Evolutionary conservation across 1,284 basidiomycete species (phyloP).

Genomic region (Jaminaea rosea): DNA sequence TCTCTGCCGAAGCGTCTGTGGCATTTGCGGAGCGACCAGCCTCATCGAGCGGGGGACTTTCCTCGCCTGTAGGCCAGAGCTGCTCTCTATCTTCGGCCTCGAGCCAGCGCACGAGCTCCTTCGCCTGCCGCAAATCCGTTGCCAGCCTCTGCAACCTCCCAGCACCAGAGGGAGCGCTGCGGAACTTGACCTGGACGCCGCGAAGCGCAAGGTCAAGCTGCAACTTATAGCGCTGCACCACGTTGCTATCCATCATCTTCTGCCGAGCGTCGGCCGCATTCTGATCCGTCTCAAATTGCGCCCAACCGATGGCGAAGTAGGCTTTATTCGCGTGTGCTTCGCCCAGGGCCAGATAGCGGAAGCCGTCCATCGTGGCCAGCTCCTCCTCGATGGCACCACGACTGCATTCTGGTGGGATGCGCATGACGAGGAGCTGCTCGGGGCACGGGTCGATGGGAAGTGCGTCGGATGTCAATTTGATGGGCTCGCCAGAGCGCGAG

Average conservation of each 20-base stretch:
- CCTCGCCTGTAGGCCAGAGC: slow-evolving; percentile 8
- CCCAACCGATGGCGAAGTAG: slow-evolving; percentile 37
- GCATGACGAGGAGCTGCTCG: slow-evolving; percentile 30
- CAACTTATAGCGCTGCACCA: slow-evolving; percentile 24
- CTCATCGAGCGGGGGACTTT: background rate
- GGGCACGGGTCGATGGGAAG: slow-evolving; percentile 24
- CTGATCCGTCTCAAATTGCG: slow-evolving; percentile 24
- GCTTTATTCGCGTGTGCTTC: slow-evolving; percentile 34
- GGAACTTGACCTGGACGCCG: slow-evolving; percentile 27
- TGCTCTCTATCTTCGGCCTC: slow-evolving; percentile 28
- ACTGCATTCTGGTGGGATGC: slow-evolving; percentile 23
- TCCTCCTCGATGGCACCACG: slow-evolving; percentile 27
- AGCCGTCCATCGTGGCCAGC: slow-evolving; percentile 24
- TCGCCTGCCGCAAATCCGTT: slow-evolving; percentile 28
- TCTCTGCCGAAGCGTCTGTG: background rate
- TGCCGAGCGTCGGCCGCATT: background rate
- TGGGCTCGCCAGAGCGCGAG: slow-evolving; percentile 19
- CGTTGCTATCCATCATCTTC: background rate
- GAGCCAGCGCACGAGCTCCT: slow-evolving; percentile 19
- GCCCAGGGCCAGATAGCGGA: slow-evolving; percentile 35
- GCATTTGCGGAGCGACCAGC: background rate
- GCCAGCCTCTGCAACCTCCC: slow-evolving; percentile 26
- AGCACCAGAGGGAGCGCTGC: slow-evolving; percentile 29
- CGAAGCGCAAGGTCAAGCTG: slow-evolving; percentile 29
- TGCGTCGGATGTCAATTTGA: slow-evolving; percentile 13